phyloP scores from a whole-genome alignment of 306 rosid species.

The Cicer yamashitae region DNA sequence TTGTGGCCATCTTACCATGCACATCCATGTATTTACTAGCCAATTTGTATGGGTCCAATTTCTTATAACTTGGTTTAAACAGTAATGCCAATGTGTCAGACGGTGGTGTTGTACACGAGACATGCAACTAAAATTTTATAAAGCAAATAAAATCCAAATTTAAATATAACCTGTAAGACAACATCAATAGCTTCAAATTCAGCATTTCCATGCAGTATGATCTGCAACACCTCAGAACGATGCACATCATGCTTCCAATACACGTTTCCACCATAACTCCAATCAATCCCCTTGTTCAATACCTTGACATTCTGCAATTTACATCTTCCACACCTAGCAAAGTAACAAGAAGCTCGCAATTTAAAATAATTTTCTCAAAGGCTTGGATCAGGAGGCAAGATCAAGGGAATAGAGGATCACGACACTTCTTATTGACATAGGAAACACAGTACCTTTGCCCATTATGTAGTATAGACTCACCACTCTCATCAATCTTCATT shows the following conservation, averaged over 20 bases:
- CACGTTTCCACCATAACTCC: conserved; percentile 64
- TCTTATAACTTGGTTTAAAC: conserved; percentile 22
- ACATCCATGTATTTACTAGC: conserved; percentile 30
- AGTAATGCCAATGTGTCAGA: neutral
- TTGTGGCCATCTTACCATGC: conserved; percentile 38
- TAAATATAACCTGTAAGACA: conserved; percentile 70
- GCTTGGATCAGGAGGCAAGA: conserved; percentile 3
- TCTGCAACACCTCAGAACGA: conserved; percentile 68
- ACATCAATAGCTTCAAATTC: conserved; percentile 89
- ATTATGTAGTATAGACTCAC: conserved; percentile 72
- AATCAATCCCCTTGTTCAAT: conserved; percentile 80
- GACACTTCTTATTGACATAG: conserved; percentile 13
- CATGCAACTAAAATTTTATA: conserved; percentile 5
- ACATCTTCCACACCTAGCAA: conserved; percentile 91
- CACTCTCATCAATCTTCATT: conserved; percentile 57
- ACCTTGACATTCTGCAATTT: conserved; percentile 83
- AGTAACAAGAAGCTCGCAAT: conserved; percentile 44
- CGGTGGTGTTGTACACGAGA: neutral
- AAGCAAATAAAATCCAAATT: neutral
- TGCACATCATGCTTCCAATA: conserved; percentile 90
- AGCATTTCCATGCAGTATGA: conserved; percentile 90
- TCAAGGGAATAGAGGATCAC: conserved; percentile 2
- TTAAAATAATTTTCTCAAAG: conserved; percentile 8
- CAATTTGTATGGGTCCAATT: conserved; percentile 17
- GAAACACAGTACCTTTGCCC: conserved; percentile 72